Percentiles rank a stretch among this genome's conserved stretches.
These are phyloP conservation scores for Termitomyces sp. DNA, from an alignment of 768 basidiomycete genomes.

Conservation along the genomic window DNA sequence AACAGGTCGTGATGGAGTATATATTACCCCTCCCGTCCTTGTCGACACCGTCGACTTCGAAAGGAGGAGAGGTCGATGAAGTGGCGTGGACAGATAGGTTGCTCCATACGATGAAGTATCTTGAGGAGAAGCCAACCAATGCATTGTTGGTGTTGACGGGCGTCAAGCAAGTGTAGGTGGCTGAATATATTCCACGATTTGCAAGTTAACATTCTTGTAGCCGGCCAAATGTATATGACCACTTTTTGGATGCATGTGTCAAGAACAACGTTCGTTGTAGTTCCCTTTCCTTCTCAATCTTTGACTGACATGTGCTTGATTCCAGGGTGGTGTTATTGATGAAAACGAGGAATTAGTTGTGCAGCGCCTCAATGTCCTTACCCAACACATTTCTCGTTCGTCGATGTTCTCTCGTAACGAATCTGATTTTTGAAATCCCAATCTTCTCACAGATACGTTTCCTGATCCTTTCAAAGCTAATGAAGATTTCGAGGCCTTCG, in stretches of 20 bases:
- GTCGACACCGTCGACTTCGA: conserved; percentile 39
- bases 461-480: conserved; percentile 69
- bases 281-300: neutral
- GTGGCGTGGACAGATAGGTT: conserved; percentile 82
- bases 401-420: conserved; percentile 6
- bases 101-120: conserved; percentile 63
- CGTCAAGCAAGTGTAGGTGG: conserved; percentile 57
- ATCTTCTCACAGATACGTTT: conserved; percentile 38
- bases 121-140: conserved; percentile 58
- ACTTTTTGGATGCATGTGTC: conserved; percentile 70
- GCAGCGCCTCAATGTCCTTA: conserved; percentile 48
- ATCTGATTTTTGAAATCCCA: neutral
- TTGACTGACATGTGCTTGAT: neutral
- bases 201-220: conserved; percentile 26
- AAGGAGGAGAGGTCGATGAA: conserved; percentile 66
- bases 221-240: conserved; percentile 67
- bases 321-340: conserved; percentile 87
- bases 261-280: conserved; percentile 73
- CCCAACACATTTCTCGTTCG: conserved; percentile 62
- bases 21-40: conserved; percentile 74
- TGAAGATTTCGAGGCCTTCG: conserved; percentile 81
- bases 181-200: neutral
- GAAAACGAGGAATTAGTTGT: conserved; percentile 66
- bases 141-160: conserved; percentile 59
- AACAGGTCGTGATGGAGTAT: conserved; percentile 65